Evolutionary conservation across 192 early-diverging fungal genomes (phyloP), one percentile per base, ranked within the genome.

Genomic region (Gigaspora rosea): DNA sequence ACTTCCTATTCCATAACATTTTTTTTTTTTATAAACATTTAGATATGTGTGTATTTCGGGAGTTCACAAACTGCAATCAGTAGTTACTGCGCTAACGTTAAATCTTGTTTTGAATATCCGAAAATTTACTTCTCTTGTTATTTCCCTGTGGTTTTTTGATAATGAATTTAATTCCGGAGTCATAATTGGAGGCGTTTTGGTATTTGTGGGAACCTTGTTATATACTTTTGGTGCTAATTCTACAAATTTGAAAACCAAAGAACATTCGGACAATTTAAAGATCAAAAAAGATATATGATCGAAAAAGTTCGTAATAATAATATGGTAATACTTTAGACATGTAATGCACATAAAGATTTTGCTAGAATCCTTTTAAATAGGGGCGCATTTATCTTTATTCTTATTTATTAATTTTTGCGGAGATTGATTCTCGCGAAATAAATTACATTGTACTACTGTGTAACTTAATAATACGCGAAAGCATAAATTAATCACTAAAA

Each of bases 41-140:
- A 90, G 88, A 85, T 91, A 93, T 84, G 86, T 95, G 54, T 97
- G 95, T 72, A 92, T 95, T 6, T 90, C 94, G 46, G 95, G 94
- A 8, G 95, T 97, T 1, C 92, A 95, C 64, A 85, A 89, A 33
- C 81, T 97, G 78, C 92, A 91, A 4, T 88, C 93, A 2, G 82
- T 95, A 78, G 89, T 93, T 3, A 84, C 93, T 18, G 90, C 94
- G 12, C 84, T 97, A 8, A 95, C 95, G 0, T 81, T 96, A 33
- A 97, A 95, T 76, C 86, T 97, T 11, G 91, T 97, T 9, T 85
- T 97, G 16, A 94, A 92, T 62, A 77, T 97, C 22, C 90, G 95
- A 32, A 97, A 97, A 80, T 91, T 95, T 50, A 90, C 92, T 12
- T 93, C 92, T 22, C 80, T 97, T 47, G 71, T 94, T 15, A 86